Conservation (phyloP, 2,329 filamentous ascomycete species). For the Fusarium sp. region DNA sequence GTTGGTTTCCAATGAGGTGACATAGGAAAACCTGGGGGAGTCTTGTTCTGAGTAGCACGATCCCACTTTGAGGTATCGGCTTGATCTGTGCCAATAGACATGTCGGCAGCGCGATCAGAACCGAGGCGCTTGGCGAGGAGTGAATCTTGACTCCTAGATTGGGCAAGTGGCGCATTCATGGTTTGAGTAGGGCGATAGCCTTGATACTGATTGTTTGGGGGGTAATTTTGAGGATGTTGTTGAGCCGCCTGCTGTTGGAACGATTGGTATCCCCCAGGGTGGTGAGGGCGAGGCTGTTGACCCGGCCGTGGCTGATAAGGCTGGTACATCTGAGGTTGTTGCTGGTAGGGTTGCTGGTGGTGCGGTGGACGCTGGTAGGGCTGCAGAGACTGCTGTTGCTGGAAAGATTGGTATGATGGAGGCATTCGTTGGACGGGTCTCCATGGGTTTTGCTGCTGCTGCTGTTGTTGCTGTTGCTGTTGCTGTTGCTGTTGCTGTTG, state of each 20-base stretch:
- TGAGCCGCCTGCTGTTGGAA: constrained; percentile 27
- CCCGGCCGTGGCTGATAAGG: constrained; percentile 31
- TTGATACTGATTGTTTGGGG: constrained; percentile 31
- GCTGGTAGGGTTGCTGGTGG: constrained; percentile 38
- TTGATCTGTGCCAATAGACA: constrained; percentile 55
- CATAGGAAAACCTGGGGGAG: constrained; percentile 26
- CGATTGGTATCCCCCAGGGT: constrained; percentile 24
- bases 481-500: constrained; percentile 37
- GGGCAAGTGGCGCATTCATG: constrained; percentile 28
- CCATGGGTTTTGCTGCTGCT: constrained; percentile 43
- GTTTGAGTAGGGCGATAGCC: constrained; percentile 28
- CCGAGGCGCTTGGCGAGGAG: constrained; percentile 69
- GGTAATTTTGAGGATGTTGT: constrained; percentile 37
- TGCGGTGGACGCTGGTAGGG: constrained; percentile 32
- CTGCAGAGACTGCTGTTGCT: constrained; percentile 41
- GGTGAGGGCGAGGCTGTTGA: constrained; percentile 37
- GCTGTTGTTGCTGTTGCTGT: constrained; percentile 41
- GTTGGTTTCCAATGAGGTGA: constrained; percentile 64
- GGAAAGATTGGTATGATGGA: constrained; percentile 43
- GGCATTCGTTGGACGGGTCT: constrained; percentile 33
- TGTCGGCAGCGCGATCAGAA: constrained; percentile 63
- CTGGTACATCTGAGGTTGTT: constrained; percentile 32
- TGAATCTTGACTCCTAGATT: constrained; percentile 54
- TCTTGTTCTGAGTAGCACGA: constrained; percentile 31
- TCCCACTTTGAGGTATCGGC: constrained; percentile 32